Evolutionary conservation across 345 rosid species (phyloP), one percentile per base, ranked within the genome.

Genomic region (Adansonia digitata): DNA sequence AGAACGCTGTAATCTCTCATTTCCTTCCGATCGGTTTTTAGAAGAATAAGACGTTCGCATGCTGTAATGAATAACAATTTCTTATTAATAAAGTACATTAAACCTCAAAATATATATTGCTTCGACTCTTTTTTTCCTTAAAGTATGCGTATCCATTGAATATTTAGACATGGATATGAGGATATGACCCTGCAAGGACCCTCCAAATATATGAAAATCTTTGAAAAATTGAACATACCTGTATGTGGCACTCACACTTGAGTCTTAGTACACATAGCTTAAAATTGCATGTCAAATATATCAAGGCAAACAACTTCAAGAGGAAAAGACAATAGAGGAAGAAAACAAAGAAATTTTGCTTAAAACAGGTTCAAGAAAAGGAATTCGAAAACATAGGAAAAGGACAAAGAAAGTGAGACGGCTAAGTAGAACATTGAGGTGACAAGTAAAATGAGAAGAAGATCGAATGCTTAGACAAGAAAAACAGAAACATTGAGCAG

Each of bases 1-100:
- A 90, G 90, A 72, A 84, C 74, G 80, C 90, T 82, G 81, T 88
- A 88, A 78, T 90, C 94, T 74, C 94, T 84, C 77, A 86, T 71
- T 75, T 90, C 94, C 43, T 74, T 81, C 4, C 86, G 82, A 77
- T 90, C 85, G 37, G 75, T 62, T 64, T 79, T 79, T 17, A 90
- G 70, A 74, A 87, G 85, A 72, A 90, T 84, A 18, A 86, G 85
- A 9, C 88, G 94, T 80, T 90, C 94, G 60, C 92, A 88, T 70
- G 92, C 94, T 90, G 88, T 57, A 71, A 74, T 17, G 74, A 71
- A 52, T 46, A 45, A 46, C 9, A 57, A 35, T 34, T 74, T 40
- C 29, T 20, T n/a, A 17, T 4, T 18, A 5, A 48, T 29, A 11
- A 65, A 42, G 56, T 29, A 29, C 17, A 18, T 4, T 29, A 48